Evolutionary conservation across 2,329 filamentous ascomycete species (phyloP).

Genomic region (Pseudogymnoascus sp.): DNA sequence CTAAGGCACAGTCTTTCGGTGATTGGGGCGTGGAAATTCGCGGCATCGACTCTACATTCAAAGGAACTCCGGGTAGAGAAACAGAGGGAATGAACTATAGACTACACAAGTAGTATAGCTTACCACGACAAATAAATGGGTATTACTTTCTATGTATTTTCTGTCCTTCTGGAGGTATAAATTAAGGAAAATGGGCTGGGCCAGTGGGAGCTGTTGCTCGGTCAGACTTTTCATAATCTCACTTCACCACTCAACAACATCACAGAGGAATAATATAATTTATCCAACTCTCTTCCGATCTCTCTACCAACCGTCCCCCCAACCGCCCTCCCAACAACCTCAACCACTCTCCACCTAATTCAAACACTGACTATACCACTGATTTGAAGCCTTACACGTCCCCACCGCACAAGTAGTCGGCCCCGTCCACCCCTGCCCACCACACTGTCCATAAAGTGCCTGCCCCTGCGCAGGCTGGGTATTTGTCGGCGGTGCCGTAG

Average conservation of each 20-base stretch:
- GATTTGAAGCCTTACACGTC: slow-evolving; percentile 16
- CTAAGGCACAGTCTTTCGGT: slow-evolving; percentile 23
- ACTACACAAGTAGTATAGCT: background rate
- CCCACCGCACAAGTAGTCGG: slow-evolving; percentile 12
- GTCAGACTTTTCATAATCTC: background rate
- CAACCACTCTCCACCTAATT: background rate
- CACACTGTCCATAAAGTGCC: slow-evolving; percentile 10
- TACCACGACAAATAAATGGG: background rate
- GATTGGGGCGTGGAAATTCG: slow-evolving; percentile 23
- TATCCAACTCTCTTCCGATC: background rate
- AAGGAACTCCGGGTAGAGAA: slow-evolving; percentile 20
- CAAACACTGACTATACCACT: slow-evolving; percentile 18
- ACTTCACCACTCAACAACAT: background rate
- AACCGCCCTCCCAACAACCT: no score
- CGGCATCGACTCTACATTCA: slow-evolving; percentile 17
- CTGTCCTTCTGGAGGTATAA: background rate
- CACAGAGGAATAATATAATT: background rate
- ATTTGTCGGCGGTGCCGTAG: background rate
- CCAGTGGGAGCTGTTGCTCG: background rate
- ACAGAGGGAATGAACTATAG: slow-evolving; percentile 19
- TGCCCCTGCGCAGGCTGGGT: background rate
- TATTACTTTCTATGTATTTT: background rate
- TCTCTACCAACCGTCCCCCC: background rate
- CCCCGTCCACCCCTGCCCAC: slow-evolving; percentile 10
- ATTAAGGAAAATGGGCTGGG: background rate